Evolutionary conservation across 1,139 yeast species (phyloP).

Genomic region (Suhomyces atakaporum): DNA sequence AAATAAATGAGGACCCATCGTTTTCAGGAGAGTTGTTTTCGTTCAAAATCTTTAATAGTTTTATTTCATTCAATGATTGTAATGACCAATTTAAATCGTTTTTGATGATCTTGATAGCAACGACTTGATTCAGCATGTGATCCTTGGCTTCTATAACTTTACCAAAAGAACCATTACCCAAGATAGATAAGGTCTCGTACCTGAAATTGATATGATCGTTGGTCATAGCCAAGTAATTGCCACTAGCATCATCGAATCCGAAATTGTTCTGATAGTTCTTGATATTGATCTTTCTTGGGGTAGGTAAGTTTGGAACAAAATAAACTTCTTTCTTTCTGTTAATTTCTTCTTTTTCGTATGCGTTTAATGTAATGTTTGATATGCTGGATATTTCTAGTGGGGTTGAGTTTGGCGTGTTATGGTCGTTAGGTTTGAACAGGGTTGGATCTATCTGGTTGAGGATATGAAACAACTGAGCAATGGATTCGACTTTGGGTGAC

Average conservation of each 20-base stretch:
- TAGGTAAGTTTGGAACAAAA: constrained; percentile 32
- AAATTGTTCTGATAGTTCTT: constrained; percentile 51
- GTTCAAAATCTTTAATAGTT: constrained; percentile 55
- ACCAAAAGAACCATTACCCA: constrained; percentile 88
- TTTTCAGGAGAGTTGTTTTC: constrained; percentile 7
- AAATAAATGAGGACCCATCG: constrained; percentile 36
- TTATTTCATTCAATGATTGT: constrained; percentile 80
- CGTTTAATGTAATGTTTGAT: constrained; percentile 26
- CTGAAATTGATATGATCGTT: constrained; percentile 80
- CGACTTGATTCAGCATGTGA: constrained; percentile 53
- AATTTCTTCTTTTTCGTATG: constrained; percentile 58
- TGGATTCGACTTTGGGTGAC: constrained; percentile 2
- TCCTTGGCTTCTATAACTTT: constrained; percentile 72
- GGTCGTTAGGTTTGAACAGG: constrained; percentile 12
- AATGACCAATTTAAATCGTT: constrained; percentile 73
- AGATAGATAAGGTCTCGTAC: constrained; percentile 57
- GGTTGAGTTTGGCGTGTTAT: background rate
- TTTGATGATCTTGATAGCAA: constrained; percentile 77
- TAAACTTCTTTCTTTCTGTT: constrained; percentile 42
- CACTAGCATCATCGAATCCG: constrained; percentile 73
- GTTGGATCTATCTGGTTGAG: constrained; percentile 8
- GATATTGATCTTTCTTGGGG: constrained; percentile 39
- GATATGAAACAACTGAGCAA: background rate
- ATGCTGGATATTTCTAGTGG: constrained; percentile 7
- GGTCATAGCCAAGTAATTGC: constrained; percentile 57